Percentiles rank a stretch among this genome's conserved stretches.
phyloP scores from a whole-genome alignment of 495 filamentous ascomycete genomes.

The Bacidia rubella region DNA sequence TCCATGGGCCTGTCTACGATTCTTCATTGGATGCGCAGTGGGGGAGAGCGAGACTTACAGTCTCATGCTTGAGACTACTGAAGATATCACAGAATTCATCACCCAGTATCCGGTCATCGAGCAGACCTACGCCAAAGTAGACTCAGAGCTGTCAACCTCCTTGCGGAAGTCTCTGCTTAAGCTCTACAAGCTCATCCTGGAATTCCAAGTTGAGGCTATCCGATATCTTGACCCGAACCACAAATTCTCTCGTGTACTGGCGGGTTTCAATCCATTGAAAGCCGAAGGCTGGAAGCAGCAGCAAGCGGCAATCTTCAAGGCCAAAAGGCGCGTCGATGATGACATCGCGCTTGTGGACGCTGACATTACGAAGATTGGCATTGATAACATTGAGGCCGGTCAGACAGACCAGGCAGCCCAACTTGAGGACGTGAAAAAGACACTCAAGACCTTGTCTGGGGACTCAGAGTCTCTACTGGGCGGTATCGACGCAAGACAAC shows the following conservation, averaged over 20 bases:
- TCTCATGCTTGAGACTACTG: conserved; percentile 9
- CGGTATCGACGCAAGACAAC: conserved; percentile 1
- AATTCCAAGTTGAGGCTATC: conserved; percentile 8
- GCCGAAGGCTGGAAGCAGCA: conserved; percentile 6
- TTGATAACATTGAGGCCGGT: conserved; percentile 10
- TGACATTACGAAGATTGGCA: conserved; percentile 11
- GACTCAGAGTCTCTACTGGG: background rate
- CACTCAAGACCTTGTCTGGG: conserved; percentile 1
- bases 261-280: conserved; percentile 11
- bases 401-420: conserved; percentile 7
- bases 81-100: conserved; percentile 2
- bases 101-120: conserved; percentile 11
- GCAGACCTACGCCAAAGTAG: conserved; percentile 11
- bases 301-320: conserved; percentile 1
- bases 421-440: conserved; percentile 4
- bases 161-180: conserved; percentile 6
- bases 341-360: conserved; percentile 10
- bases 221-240: conserved; percentile 10
- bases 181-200: conserved; percentile 10
- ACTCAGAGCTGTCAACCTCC: conserved; percentile 4
- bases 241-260: conserved; percentile 4
- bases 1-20: conserved; percentile 11
- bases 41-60: conserved; percentile 10
- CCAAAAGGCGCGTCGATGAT: conserved; percentile 5
- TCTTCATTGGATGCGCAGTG: conserved; percentile 8